These are phyloP conservation scores for Pythium diclinum DNA, from an alignment of 352 stramenopile species.

Conservation along the genomic window DNA sequence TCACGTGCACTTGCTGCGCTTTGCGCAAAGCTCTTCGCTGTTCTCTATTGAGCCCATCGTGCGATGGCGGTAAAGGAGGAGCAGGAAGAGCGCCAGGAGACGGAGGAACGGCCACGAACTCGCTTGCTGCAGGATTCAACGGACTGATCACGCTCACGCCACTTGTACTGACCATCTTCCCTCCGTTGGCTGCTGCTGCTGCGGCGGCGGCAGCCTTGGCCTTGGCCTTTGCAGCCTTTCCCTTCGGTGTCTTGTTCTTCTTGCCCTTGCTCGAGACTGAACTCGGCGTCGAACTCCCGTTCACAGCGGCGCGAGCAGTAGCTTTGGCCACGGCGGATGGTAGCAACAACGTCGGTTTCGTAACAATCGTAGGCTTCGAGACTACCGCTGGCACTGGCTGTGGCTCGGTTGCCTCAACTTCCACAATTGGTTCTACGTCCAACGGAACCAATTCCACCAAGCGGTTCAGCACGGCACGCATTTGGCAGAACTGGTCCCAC, in stretches of 20 bases:
- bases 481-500: constrained; percentile 27
- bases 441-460: constrained; percentile 18
- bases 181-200: background rate
- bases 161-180: constrained; percentile 7
- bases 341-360: constrained; percentile 15
- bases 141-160: constrained; percentile 7
- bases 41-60: background rate
- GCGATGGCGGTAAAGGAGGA: constrained; percentile 21
- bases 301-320: background rate
- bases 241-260: constrained; percentile 13
- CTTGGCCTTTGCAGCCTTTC: background rate
- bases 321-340: constrained; percentile 7
- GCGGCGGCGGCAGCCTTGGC: background rate
- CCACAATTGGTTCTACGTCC: background rate
- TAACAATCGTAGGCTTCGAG: background rate
- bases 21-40: background rate
- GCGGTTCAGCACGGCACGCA: constrained; percentile 19
- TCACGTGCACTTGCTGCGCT: background rate
- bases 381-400: background rate
- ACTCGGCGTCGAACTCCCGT: constrained; percentile 5
- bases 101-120: constrained; percentile 1
- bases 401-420: background rate
- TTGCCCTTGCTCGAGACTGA: constrained; percentile 11
- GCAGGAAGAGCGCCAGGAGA: background rate
- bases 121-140: background rate